These are phyloP conservation scores for Chlamydomonas reinhardtii DNA, from an alignment of 163 green algal species.

Conservation along the genomic window DNA sequence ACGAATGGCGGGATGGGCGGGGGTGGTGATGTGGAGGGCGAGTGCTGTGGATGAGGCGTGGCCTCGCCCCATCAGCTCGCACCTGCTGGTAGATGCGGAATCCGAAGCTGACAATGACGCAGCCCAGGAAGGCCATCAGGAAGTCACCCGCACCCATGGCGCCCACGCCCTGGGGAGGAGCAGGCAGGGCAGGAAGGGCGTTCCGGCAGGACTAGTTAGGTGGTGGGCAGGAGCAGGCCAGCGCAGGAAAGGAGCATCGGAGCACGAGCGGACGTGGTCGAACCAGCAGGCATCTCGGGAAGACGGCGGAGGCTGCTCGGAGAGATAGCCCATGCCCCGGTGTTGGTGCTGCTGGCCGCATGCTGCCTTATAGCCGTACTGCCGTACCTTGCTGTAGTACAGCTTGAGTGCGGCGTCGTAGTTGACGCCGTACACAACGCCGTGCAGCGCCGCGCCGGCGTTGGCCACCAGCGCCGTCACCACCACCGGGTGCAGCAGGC, in stretches of 20 bases:
- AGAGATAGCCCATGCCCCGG: no score
- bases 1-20: no score
- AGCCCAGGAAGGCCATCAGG: conserved; percentile 92
- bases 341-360: no score
- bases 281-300: no score
- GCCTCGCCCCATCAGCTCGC: neutral
- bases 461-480: conserved; percentile 75
- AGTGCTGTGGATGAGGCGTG: no score
- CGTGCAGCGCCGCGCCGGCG: conserved; percentile 64
- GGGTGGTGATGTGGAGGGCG: no score
- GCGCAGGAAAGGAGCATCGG: neutral
- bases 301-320: no score
- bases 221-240: neutral
- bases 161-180: conserved; percentile 58
- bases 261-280: no score
- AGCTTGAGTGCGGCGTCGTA: conserved; percentile 70
- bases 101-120: conserved; percentile 92
- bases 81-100: conserved; percentile 78
- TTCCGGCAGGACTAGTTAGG: neutral
- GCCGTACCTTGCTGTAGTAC: conserved; percentile 76
- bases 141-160: conserved; percentile 82
- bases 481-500: conserved; percentile 82
- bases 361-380: no score
- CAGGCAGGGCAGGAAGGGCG: neutral
- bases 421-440: conserved; percentile 55